Evolutionary conservation across 148 eudicot species (phyloP), one percentile per base, ranked within the genome.

Genomic region (Gaultheria prostrata): DNA sequence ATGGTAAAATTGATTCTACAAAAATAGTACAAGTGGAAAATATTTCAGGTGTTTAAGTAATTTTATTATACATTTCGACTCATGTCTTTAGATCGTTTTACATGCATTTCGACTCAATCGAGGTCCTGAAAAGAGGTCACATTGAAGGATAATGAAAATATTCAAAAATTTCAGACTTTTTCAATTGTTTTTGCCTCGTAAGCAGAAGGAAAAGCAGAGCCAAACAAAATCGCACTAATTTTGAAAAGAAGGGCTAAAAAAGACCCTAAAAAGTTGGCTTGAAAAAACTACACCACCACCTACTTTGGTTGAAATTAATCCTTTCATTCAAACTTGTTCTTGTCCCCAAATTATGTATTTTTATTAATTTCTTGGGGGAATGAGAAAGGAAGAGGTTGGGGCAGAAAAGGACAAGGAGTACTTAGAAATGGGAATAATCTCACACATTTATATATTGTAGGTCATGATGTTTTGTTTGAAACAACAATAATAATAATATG

Each of bases 341-440:
- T 67, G 72, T 67, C 20, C 72, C 72, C 35, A 67, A 67, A 28
- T 6, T 14, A 6, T 30, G 15, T 76, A 69, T 76, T 85, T 30
- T 49, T 30, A 1, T 49, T n/a, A n/a, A n/a, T n/a, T 63, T 85
- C 48, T 85, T 24, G 33, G 17, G 10, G 28, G 26, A 3, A 80
- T 20, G 79, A 20, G 65, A 80, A 72, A 45, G 71, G 76, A 12
- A 30, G 69, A 57, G 46, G 81, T 59, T 80, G 71, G 80, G 67
- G 79, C 49, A 73, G 83, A 86, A 86, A 73, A 82, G 63, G 91
- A 89, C 89, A 92, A 87, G 74, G 83, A 86, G 72, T 85, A n/a
- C n/a, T n/a, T 85, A 30, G 63, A 83, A 88, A 85, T 86, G 86
- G 85, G 90, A 89, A 84, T 86, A 87, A 85, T 80, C 88, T 74